Conservation (phyloP, 768 basidiomycete genomes). For the Gelatoporia subvermispora region DNA sequence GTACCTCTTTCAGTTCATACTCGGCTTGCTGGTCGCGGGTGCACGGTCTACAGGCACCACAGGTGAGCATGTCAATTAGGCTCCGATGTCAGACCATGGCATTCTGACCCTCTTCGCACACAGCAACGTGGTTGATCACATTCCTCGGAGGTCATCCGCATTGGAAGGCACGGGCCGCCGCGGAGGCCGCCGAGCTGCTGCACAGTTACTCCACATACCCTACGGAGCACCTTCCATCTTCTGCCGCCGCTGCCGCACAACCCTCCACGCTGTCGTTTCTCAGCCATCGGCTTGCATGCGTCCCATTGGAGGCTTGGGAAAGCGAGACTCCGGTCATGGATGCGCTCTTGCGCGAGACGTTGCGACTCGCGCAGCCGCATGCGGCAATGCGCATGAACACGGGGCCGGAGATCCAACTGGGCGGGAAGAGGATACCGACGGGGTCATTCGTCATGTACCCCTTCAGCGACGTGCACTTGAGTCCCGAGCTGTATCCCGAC, state of each 20-base stretch:
- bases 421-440: slow-evolving; percentile 64
- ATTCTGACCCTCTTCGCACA: slow-evolving; percentile 5
- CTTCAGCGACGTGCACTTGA: slow-evolving; percentile 74
- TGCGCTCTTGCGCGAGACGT: slow-evolving; percentile 69
- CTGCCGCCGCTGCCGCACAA: not conserved
- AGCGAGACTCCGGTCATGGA: slow-evolving; percentile 64
- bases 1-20: slow-evolving; percentile 56
- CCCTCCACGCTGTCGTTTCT: slow-evolving; percentile 9
- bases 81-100: not conserved
- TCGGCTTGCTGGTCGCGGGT: slow-evolving; percentile 78
- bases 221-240: not conserved
- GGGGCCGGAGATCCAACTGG: slow-evolving; percentile 65
- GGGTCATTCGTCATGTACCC: slow-evolving; percentile 77
- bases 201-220: slow-evolving; percentile 41
- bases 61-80: slow-evolving; percentile 30
- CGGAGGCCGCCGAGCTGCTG: slow-evolving; percentile 58
- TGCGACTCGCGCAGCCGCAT: slow-evolving; percentile 75
- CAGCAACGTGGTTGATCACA: slow-evolving; percentile 71
- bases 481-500: slow-evolving; percentile 66
- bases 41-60: slow-evolving; percentile 76
- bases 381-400: slow-evolving; percentile 77
- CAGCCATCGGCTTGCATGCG: slow-evolving; percentile 46
- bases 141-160: slow-evolving; percentile 64
- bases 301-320: slow-evolving; percentile 72
- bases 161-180: slow-evolving; percentile 57